Base-by-base conservation (phyloP, 306 rosid species). In the Gleditsia sinensis region DNA sequence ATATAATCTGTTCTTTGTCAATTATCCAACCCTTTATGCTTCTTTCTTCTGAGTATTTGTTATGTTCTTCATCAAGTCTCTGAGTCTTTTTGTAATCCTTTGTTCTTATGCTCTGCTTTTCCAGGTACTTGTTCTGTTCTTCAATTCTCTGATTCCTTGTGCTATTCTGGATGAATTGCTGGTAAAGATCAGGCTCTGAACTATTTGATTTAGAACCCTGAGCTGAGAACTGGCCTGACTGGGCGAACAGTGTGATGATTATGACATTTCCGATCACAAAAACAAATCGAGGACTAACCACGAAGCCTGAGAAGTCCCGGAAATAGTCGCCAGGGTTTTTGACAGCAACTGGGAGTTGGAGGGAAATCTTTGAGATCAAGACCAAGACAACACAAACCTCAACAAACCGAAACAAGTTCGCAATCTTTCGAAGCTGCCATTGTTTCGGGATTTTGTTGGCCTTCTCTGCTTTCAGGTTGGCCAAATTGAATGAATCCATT, bases 261-360 rank as follows among this genome's bases (percentile, higher is more conserved):
- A 94, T 94, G 7, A 73, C 48, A 77, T 94, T 94, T 49, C 98
- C 98, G 1, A 94, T 17, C 0, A 94, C 67, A 20, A 94, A 94
- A 75, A 94, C 88, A 40, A 89, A 89, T 54, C 81, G 83, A 48
- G 94, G 94, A 4, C 85, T 89, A 0, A 81, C 76, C 62, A 94
- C 8, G 71, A 78, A 57, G 17, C 80, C 66, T 0, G 94, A 81
- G 3, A 91, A 40, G 23, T 77, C 88, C 5, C 72, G 82, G 69
- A 94, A 77, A 57, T 79, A 89, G 69, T 80, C 86, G 43, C 91
- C 72, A 23, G 89, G 85, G 78, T 79, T 89, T 82, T 76, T 94
- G 34, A 91, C 72, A 3, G 86, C 89, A 25, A 42, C 74, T 0
- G 90, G 96, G 28, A 93, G 79, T 4, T 79, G 78, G 43, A 83